Percentiles rank a stretch among this genome's conserved stretches.
phyloP scores from a whole-genome alignment of 208 protist species.

The Leptomonas seymouri region DNA sequence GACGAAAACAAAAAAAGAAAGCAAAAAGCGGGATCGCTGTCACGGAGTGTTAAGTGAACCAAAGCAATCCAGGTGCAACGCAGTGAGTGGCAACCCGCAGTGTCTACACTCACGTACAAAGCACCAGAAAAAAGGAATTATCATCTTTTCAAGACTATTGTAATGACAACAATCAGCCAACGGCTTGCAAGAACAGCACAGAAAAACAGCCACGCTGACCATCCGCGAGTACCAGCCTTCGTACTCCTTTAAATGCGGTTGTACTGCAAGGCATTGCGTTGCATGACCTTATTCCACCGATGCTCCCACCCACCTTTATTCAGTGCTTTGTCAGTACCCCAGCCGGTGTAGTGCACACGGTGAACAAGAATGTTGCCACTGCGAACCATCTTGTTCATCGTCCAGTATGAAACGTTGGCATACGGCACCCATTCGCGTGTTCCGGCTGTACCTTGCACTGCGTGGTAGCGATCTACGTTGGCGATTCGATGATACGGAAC shows the following conservation, averaged over 20 bases:
- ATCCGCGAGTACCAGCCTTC: background rate
- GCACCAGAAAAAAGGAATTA: too few species aligned
- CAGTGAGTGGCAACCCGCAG: too few species aligned
- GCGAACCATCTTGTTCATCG: conserved; percentile 91
- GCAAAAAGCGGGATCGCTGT: too few species aligned
- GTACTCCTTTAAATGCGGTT: conserved; percentile 51
- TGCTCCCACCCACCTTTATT: conserved; percentile 90
- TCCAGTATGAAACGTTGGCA: conserved; percentile 89
- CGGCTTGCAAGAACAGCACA: background rate
- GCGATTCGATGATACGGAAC: conserved; percentile 83
- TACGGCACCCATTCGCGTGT: conserved; percentile 92
- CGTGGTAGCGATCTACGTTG: conserved; percentile 88
- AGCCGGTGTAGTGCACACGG: conserved; percentile 86
- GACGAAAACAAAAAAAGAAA: too few species aligned
- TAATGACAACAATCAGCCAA: background rate
- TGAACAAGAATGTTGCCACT: conserved; percentile 87
- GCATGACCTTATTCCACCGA: conserved; percentile 92
- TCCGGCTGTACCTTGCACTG: conserved; percentile 72
- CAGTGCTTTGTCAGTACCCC: conserved; percentile 78
- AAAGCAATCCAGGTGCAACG: background rate
- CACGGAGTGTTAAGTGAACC: background rate
- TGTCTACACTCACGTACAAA: too few species aligned
- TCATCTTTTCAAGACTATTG: background rate
- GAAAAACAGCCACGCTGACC: background rate
- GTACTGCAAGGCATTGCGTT: conserved; percentile 90